Base-by-base conservation (phyloP, 1,284 basidiomycete species). In the Vanrija sp. region DNA sequence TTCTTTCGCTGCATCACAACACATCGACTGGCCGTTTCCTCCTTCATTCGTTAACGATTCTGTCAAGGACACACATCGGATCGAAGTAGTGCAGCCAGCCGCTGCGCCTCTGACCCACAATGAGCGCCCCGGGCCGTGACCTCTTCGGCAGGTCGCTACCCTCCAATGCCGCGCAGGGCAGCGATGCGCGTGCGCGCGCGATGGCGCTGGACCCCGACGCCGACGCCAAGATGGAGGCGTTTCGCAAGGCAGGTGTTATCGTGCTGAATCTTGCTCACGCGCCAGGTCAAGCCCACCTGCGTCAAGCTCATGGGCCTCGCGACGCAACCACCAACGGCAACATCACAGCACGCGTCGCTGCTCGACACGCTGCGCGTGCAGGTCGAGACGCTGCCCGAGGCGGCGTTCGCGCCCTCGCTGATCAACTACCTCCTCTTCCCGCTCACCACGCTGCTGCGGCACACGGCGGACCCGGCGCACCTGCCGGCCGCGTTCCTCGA, bases 361-460 rank as follows among this genome's bases (percentile, higher is more conserved):
- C 78, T 93, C 49, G 73, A 79, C 9, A 71, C 81, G 7, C 80
- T 94, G 16, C 68, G 80, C 43, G 60, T 64, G 2, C 74, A 76
- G 6, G 78, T 91, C 46, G 66, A 71, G 18, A 75, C 79, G 14
- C 68, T 83, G 12, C 76, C 80, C 1, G 62, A 74, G 19, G 55
- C 68, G 4, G 62, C 67, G 5, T 80, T 91, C 34, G 79, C 82
- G 1, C 71, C 83, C 0, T 81, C 83, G n/a, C 79, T 92, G 42
- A 83, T 91, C 45, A 86, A 87, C 51, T 97, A 96, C 73, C 78
- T 85, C 34, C 89, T 93, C 75, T 88, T 91, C 64, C 93, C 93
- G 1, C 71, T 96, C 53, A 89, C 90, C 0, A 83, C 85, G 25
- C 83, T 94, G 47, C 80, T 96, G 21, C 85, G 86, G 49, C 84